Percentiles rank a stretch among this genome's conserved stretches.
These are phyloP conservation scores for Puccinia polysora DNA, from an alignment of 1,284 basidiomycete genomes.

Conservation along the genomic window DNA sequence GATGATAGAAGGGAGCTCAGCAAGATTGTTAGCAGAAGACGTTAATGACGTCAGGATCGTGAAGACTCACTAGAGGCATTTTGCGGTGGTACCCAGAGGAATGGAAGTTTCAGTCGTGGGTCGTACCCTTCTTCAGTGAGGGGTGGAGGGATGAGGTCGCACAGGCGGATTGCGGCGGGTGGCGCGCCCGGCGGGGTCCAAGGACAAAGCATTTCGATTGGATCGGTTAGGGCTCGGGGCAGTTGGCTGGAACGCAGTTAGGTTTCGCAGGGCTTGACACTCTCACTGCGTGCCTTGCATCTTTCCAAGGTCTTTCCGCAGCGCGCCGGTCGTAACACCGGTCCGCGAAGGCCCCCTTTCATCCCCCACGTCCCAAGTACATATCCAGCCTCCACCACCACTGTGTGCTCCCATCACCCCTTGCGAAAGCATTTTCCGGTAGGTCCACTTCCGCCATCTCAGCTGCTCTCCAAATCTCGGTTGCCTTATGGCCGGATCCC, in stretches of 20 bases:
- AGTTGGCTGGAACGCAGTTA: slow-evolving; percentile 2
- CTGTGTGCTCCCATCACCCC: background rate
- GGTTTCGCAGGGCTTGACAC: slow-evolving; percentile 2
- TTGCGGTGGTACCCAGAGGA: slow-evolving; percentile 8
- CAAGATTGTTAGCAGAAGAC: background rate
- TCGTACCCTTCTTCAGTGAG: slow-evolving; percentile 4
- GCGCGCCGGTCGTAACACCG: too few relatives aligned
- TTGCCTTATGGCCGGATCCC: slow-evolving; percentile 1
- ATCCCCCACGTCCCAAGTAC: too few relatives aligned
- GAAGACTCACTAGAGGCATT: slow-evolving; percentile 41
- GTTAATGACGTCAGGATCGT: background rate
- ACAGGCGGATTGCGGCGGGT: background rate
- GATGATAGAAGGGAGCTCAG: slow-evolving; percentile 12
- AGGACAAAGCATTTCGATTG: background rate
- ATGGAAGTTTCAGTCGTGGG: background rate
- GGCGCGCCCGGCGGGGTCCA: background rate
- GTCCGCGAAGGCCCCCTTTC: too few relatives aligned
- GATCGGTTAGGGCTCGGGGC: slow-evolving; percentile 5
- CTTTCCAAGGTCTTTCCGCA: too few relatives aligned
- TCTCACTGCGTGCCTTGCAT: background rate
- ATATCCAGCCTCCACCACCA: background rate
- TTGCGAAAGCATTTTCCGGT: background rate
- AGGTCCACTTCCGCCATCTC: background rate
- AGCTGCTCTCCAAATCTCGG: too few relatives aligned
- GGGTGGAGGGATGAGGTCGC: background rate